A percentile compares a stretch with the other conserved stretches of the same genome.
phyloP scores from a whole-genome alignment of 306 rosid species.

The Psophocarpus tetragonolobus region DNA sequence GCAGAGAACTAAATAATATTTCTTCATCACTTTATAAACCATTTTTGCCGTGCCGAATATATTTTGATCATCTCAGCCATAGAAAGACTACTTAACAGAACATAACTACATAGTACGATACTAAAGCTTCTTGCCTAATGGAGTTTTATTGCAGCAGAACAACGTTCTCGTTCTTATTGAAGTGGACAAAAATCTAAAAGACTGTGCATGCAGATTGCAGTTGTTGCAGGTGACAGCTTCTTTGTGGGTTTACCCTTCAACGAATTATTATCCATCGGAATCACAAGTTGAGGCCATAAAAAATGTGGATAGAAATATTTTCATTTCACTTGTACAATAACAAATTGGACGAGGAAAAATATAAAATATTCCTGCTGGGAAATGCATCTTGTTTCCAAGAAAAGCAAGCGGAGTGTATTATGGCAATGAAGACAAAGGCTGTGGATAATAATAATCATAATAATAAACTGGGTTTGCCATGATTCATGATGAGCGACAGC shows the following conservation, averaged over 20 bases:
- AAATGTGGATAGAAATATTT: constrained; percentile 18
- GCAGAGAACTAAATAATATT: too few species aligned
- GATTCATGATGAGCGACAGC: too few species aligned
- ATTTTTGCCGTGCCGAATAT: too few species aligned
- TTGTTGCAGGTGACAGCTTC: constrained; percentile 10
- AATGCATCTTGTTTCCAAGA: constrained; percentile 30
- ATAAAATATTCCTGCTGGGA: not conserved
- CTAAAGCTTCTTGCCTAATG: constrained; percentile 46
- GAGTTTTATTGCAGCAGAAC: constrained; percentile 29
- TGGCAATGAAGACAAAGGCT: not conserved
- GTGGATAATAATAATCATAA: not conserved
- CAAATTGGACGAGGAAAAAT: not conserved
- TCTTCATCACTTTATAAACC: too few species aligned
- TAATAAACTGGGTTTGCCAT: constrained; percentile 7
- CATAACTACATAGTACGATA: constrained; percentile 18
- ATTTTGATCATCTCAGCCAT: not conserved
- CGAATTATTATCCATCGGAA: constrained; percentile 27
- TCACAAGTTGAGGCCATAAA: constrained; percentile 41
- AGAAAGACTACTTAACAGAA: not conserved
- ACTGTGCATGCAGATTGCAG: not conserved
- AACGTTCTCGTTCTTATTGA: constrained; percentile 44
- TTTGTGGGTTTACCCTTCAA: constrained; percentile 32
- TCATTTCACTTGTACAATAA: not conserved
- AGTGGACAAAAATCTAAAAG: constrained; percentile 29
- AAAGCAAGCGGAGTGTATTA: not conserved